These are phyloP conservation scores for Stemphylium beticola DNA, from an alignment of 2,329 filamentous ascomycete genomes.

Conservation along the genomic window DNA sequence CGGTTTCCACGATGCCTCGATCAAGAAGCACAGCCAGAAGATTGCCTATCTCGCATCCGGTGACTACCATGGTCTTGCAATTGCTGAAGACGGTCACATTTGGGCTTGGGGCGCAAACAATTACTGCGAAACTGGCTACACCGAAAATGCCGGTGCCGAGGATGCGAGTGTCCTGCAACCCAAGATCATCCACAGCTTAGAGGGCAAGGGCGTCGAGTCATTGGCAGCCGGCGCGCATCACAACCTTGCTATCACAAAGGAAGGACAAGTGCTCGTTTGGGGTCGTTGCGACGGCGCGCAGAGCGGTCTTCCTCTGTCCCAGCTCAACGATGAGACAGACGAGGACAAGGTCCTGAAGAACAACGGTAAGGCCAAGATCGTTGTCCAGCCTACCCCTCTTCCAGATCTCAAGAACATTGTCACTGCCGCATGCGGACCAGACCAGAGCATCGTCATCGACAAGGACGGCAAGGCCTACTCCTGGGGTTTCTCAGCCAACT, in stretches of 20 bases:
- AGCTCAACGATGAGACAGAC: constrained; percentile 49
- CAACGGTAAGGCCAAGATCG: constrained; percentile 70
- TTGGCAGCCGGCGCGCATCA: constrained; percentile 80
- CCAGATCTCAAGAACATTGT: constrained; percentile 64
- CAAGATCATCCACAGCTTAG: constrained; percentile 69
- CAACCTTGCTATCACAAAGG: constrained; percentile 64
- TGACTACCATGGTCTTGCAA: constrained; percentile 81
- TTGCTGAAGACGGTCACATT: constrained; percentile 70
- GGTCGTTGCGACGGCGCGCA: constrained; percentile 66
- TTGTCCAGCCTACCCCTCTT: constrained; percentile 69
- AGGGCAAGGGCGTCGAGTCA: constrained; percentile 66
- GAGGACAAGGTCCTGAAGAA: constrained; percentile 55
- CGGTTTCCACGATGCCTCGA: constrained; percentile 55
- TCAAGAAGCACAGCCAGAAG: constrained; percentile 53
- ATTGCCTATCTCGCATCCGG: constrained; percentile 71
- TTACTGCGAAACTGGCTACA: constrained; percentile 78
- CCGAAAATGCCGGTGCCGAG: constrained; percentile 68
- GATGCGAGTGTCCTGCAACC: constrained; percentile 73
- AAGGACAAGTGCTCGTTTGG: constrained; percentile 65
- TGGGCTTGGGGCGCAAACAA: constrained; percentile 89
- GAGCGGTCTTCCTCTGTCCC: constrained; percentile 50
- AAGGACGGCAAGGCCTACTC: constrained; percentile 72
- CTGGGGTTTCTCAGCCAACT: constrained; percentile 82
- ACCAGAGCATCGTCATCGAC: constrained; percentile 76
- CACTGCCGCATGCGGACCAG: constrained; percentile 68